Conservation (phyloP, 73 alveolate genomes). For the Symbiodinium pilosum region DNA sequence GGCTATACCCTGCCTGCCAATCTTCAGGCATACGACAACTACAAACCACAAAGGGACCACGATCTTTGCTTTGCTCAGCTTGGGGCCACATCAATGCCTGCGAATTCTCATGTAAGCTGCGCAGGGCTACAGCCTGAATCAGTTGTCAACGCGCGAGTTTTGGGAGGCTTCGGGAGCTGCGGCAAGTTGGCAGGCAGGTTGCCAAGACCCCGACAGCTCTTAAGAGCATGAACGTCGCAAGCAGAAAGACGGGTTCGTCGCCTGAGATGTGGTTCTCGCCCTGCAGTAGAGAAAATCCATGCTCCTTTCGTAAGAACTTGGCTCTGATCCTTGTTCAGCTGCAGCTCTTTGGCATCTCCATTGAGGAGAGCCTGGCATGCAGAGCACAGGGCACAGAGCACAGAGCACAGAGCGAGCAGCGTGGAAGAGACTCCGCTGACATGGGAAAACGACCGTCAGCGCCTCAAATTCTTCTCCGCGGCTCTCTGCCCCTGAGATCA, state of each 20-base stretch:
- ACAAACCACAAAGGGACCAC: not conserved
- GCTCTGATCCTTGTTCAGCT: not conserved
- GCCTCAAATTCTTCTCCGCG: not conserved
- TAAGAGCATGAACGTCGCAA: constrained; percentile 64
- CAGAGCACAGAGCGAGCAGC: too few species aligned
- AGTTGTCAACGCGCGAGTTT: too few species aligned
- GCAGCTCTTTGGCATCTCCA: not conserved
- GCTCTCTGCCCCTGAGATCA: too few species aligned
- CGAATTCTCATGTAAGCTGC: constrained; percentile 42
- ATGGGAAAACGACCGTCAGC: not conserved
- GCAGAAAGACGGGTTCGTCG: constrained; percentile 44
- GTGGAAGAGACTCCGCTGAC: too few species aligned
- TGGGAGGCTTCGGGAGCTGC: not conserved
- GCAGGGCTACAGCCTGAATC: constrained; percentile 69
- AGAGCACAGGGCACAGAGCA: too few species aligned
- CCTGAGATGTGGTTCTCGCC: not conserved
- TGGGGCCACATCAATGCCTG: constrained; percentile 48
- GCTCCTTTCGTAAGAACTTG: too few species aligned
- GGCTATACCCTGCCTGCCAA: constrained; percentile 82
- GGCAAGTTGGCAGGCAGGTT: too few species aligned
- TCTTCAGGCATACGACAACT: not conserved
- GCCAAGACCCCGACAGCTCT: constrained; percentile 13
- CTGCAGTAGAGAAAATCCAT: too few species aligned
- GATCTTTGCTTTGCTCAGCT: not conserved
- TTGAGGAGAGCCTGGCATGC: not conserved